These are phyloP conservation scores for Gaeumannomyces tritici DNA, from an alignment of 2,329 filamentous ascomycete species.

Conservation along the genomic window DNA sequence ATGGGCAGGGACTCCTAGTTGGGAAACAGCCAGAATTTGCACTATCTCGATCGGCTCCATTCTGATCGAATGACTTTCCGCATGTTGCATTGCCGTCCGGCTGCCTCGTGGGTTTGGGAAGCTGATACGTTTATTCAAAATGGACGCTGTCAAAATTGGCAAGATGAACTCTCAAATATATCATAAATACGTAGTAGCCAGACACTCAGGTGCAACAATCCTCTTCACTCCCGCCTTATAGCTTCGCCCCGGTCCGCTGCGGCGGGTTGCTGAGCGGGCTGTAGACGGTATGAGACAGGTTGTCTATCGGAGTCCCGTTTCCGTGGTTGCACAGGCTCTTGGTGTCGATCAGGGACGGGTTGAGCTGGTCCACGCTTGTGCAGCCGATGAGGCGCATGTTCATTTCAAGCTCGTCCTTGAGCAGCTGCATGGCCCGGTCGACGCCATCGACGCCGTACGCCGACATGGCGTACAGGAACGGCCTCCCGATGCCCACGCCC, in stretches of 20 bases:
- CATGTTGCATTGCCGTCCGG: not conserved
- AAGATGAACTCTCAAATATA: not conserved
- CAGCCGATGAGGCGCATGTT: constrained; percentile 92
- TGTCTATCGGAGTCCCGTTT: constrained; percentile 37
- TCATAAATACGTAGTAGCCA: not conserved
- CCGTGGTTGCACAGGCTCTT: constrained; percentile 53
- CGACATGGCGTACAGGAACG: constrained; percentile 94
- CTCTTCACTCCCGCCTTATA: constrained; percentile 23
- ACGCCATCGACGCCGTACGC: constrained; percentile 83
- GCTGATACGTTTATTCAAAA: not conserved
- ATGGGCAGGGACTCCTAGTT: not conserved
- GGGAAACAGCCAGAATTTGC: not conserved
- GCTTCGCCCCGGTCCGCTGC: constrained; percentile 40
- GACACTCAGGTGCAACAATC: not conserved
- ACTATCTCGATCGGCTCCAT: not conserved
- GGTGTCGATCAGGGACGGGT: constrained; percentile 70
- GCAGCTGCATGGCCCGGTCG: constrained; percentile 80
- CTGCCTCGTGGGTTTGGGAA: not conserved
- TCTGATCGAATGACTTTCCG: not conserved
- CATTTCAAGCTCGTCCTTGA: constrained; percentile 98
- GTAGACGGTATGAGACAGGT: constrained; percentile 38
- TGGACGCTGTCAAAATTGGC: not conserved
- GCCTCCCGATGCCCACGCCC: constrained; percentile 87
- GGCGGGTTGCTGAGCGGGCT: constrained; percentile 42
- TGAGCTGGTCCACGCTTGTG: constrained; percentile 64